These are phyloP conservation scores for Vitis hybrid DNA, from an alignment of 177 flowering plant genomes.

Conservation along the genomic window DNA sequence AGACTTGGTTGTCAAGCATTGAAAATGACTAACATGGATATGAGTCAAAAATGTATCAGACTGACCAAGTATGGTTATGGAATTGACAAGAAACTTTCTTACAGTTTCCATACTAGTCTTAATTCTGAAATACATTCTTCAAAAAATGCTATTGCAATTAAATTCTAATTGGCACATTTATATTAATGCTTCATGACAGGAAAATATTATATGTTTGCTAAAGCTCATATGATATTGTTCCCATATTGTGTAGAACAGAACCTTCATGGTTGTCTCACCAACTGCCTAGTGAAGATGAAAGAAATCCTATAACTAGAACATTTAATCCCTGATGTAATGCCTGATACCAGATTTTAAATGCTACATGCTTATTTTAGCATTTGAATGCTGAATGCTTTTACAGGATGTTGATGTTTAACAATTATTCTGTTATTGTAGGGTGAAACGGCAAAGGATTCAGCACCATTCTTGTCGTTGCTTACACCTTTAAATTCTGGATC, in stretches of 20 bases:
- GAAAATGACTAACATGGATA: not conserved
- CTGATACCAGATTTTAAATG: not conserved
- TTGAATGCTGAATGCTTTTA: not conserved
- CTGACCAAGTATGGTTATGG: not conserved
- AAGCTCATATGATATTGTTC: not conserved
- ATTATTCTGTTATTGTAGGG: constrained; percentile 45
- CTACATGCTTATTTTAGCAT: not conserved
- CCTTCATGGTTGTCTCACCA: too few species aligned
- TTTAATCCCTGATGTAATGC: not conserved
- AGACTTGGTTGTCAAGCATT: not conserved
- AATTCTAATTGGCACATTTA: not conserved
- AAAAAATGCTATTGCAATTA: not conserved
- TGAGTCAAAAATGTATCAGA: not conserved
- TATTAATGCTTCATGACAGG: not conserved
- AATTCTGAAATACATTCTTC: not conserved
- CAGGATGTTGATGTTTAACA: not conserved
- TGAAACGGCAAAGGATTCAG: constrained; percentile 79
- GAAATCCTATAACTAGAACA: too few species aligned
- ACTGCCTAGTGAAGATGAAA: too few species aligned
- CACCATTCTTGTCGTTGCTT: constrained; percentile 79
- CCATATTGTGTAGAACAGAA: not conserved
- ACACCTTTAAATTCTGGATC: constrained; percentile 63
- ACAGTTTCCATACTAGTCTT: not conserved
- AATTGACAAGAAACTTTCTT: not conserved
- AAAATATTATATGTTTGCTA: not conserved